Base-by-base conservation (phyloP, 2,329 filamentous ascomycete genomes). In the Xenoacremonium recifei region DNA sequence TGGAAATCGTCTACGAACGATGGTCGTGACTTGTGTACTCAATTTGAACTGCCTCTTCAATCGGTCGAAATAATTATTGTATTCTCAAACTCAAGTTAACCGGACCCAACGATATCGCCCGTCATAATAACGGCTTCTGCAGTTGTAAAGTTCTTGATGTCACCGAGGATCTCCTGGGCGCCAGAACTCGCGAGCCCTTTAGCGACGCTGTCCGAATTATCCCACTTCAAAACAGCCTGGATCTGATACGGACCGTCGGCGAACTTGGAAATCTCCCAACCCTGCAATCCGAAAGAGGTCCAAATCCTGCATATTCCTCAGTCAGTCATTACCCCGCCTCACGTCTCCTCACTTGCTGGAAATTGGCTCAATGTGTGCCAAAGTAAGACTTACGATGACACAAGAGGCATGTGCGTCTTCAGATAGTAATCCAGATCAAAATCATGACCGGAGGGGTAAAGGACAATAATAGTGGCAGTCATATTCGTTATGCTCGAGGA, bases 341-440 rank as follows among this genome's bases (percentile, higher is more conserved):
- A n/a, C n/a, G n/a, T n/a, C n/a, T n/a, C n/a, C n/a, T n/a, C 6
- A 10, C 4, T 18, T 4, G 19, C 19, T 2, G 15, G 6, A 23
- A n/a, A 11, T 18, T n/a, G n/a, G n/a, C n/a, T n/a, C n/a, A n/a
- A n/a, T n/a, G n/a, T n/a, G n/a, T n/a, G n/a, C n/a, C n/a, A n/a
- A n/a, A n/a, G n/a, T n/a, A n/a, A n/a, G 15, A 53, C 54, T 39
- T 39, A 59, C 56, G 44, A 31, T 19, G 39, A 21, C 7, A 51
- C 53, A 10, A 59, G 49, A 37, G 56, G 53, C 56, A 59, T 59
- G 30, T 59, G 56, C 21, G 39, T 55, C 33, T 51, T 46, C 6
- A 58, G 20, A 35, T 59, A 59, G 32, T 59, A 59, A 15, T 57
- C 45, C 27, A 51, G 40, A 47, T 59, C 51, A 31, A 59, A 59